Percentiles rank a stretch among this genome's conserved stretches.
Conservation (phyloP, 306 rosid genomes). For the Myrica gale region DNA sequence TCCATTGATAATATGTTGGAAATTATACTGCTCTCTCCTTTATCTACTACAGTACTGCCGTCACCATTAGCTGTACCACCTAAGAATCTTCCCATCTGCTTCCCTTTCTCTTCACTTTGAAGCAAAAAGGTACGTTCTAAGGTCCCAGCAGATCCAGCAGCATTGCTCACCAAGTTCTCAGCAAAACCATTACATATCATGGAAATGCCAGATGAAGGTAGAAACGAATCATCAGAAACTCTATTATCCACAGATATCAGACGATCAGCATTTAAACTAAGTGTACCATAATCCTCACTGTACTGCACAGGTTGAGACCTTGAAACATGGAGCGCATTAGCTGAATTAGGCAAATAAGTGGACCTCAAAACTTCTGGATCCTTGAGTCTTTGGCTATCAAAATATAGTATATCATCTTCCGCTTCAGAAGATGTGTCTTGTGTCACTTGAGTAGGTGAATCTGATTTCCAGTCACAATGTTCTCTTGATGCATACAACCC, state of each 20-base stretch:
- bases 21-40: constrained; percentile 86
- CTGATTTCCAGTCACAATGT: constrained; percentile 43
- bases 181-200: constrained; percentile 47
- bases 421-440: constrained; percentile 42
- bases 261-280: constrained; percentile 41
- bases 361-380: constrained; percentile 73
- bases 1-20: constrained; percentile 87
- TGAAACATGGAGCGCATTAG: constrained; percentile 35
- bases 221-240: constrained; percentile 36
- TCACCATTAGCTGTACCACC: constrained; percentile 46
- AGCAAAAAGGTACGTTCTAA: constrained; percentile 41
- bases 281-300: constrained; percentile 38
- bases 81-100: constrained; percentile 40
- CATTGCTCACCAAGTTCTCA: constrained; percentile 44
- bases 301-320: constrained; percentile 36
- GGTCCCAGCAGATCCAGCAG: constrained; percentile 40
- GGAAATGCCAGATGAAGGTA: constrained; percentile 39
- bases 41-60: constrained; percentile 45
- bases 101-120: constrained; percentile 46
- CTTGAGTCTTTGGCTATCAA: constrained; percentile 72
- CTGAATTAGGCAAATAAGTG: constrained; percentile 45
- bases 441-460: constrained; percentile 34
- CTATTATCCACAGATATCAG: constrained; percentile 35
- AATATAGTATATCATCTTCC: constrained; percentile 73
- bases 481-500: constrained; percentile 42